Evolutionary conservation across 225 moss, liverwort and hornwort genomes (phyloP).

Genomic region (Asterella californica): DNA sequence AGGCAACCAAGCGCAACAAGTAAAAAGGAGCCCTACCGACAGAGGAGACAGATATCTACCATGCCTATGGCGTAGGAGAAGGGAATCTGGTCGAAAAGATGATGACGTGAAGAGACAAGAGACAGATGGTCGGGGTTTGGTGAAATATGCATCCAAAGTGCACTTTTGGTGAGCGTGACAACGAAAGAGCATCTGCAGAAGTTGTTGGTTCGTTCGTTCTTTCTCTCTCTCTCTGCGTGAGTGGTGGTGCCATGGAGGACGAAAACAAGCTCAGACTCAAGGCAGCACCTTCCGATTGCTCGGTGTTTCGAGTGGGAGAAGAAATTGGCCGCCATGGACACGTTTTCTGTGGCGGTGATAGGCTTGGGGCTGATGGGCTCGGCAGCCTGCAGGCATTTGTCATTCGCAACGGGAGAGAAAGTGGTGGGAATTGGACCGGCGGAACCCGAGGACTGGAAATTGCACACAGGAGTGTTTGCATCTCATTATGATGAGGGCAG

Average conservation of each 20-base stretch:
- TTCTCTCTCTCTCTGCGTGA: neutral
- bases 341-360: slow-evolving; percentile 67
- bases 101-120: too few relatives aligned
- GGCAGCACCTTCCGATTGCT: neutral
- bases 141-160: too few relatives aligned
- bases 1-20: too few relatives aligned
- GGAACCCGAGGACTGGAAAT: slow-evolving; percentile 70
- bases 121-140: too few relatives aligned
- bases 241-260: neutral
- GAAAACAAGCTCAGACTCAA: neutral
- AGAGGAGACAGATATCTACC: too few relatives aligned
- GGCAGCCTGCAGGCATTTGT: slow-evolving; percentile 74
- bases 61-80: too few relatives aligned
- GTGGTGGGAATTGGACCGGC: slow-evolving; percentile 73
- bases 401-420: slow-evolving; percentile 40
- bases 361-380: slow-evolving; percentile 83
- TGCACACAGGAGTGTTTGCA: slow-evolving; percentile 72
- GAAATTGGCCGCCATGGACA: neutral
- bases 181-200: neutral
- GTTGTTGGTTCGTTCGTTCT: neutral
- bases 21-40: too few relatives aligned
- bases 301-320: neutral
- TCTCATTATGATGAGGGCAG: slow-evolving; percentile 86
- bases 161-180: too few relatives aligned
- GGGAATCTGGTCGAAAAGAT: too few relatives aligned